Conservation (phyloP, 2,329 filamentous ascomycete species). For the Neurospora sp. region DNA sequence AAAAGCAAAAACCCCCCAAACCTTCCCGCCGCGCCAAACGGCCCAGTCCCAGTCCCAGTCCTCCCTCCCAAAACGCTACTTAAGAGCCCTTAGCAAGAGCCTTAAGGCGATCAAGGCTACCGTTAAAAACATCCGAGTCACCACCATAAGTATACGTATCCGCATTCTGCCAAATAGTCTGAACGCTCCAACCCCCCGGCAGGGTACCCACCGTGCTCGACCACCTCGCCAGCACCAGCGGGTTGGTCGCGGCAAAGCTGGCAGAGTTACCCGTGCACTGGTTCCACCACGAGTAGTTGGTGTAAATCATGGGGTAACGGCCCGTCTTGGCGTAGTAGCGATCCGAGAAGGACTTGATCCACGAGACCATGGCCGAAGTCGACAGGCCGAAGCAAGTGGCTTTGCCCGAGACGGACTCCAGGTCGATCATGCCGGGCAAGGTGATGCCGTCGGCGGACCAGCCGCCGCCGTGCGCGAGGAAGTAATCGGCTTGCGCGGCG, state of each 20-base stretch:
- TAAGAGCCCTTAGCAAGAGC: slow-evolving; percentile 2
- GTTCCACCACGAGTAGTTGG: slow-evolving; percentile 42
- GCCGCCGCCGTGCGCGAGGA: slow-evolving; percentile 41
- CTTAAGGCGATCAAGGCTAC: slow-evolving; percentile 15
- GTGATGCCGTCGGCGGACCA: slow-evolving; percentile 44
- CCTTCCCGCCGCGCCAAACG: background rate
- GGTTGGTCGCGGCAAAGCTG: slow-evolving; percentile 34
- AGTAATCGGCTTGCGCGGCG: slow-evolving; percentile 39
- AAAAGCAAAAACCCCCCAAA: background rate
- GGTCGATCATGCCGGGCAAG: slow-evolving; percentile 46
- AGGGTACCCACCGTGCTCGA: slow-evolving; percentile 30
- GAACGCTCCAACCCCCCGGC: slow-evolving; percentile 40
- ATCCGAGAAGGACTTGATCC: slow-evolving; percentile 43
- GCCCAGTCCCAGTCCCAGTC: background rate
- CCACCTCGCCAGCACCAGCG: slow-evolving; percentile 38
- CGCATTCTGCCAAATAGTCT: slow-evolving; percentile 46
- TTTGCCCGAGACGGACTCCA: slow-evolving; percentile 33
- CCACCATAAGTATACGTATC: slow-evolving; percentile 40
- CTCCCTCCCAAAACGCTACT: background rate
- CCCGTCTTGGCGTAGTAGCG: slow-evolving; percentile 36
- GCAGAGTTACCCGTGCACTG: slow-evolving; percentile 40
- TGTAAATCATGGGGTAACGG: slow-evolving; percentile 43
- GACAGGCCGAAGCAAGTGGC: slow-evolving; percentile 36
- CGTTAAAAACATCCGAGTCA: slow-evolving; percentile 43
- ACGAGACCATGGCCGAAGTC: slow-evolving; percentile 35